Evolutionary conservation across 169 alveolate genomes (phyloP).

Genomic region (Plasmodium inui): DNA sequence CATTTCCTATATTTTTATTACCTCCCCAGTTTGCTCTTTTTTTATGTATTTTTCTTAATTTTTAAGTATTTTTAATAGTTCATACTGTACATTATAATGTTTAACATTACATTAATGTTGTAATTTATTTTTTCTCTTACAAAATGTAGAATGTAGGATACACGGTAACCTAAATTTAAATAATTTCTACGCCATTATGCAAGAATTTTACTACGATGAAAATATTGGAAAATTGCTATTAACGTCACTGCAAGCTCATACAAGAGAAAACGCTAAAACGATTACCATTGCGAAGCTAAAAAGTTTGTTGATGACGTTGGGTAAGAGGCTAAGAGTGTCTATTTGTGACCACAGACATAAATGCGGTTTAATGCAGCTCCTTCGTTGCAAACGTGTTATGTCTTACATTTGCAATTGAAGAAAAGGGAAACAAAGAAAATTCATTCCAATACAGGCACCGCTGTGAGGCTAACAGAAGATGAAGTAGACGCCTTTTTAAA

Average conservation of each 20-base stretch:
- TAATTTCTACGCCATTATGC: slow-evolving; percentile 59
- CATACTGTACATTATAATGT: neutral
- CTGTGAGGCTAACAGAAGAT: slow-evolving; percentile 64
- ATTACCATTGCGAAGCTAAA: slow-evolving; percentile 36
- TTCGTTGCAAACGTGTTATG: neutral
- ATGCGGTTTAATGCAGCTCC: neutral
- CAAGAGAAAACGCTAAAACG: slow-evolving; percentile 46
- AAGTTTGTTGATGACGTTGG: slow-evolving; percentile 60
- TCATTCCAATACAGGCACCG: slow-evolving; percentile 38
- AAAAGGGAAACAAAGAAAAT: slow-evolving; percentile 11
- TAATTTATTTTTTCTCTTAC: slow-evolving; percentile 12
- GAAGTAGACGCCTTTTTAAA: slow-evolving; percentile 74
- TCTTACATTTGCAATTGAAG: neutral
- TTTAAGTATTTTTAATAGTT: slow-evolving; percentile 23
- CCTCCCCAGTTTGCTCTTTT: neutral
- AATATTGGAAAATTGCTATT: slow-evolving; percentile 54
- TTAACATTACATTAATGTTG: slow-evolving; percentile 18
- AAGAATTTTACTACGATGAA: slow-evolving; percentile 73
- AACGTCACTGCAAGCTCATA: slow-evolving; percentile 46
- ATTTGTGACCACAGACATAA: neutral
- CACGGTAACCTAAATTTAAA: slow-evolving; percentile 67
- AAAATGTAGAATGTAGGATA: slow-evolving; percentile 56
- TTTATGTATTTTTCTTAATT: slow-evolving; percentile 9
- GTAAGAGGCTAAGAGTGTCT: slow-evolving; percentile 25
- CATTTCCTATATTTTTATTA: neutral